Evolutionary conservation across 805 yeast species (phyloP).

Genomic region (Metschnikowia gelsemii): DNA sequence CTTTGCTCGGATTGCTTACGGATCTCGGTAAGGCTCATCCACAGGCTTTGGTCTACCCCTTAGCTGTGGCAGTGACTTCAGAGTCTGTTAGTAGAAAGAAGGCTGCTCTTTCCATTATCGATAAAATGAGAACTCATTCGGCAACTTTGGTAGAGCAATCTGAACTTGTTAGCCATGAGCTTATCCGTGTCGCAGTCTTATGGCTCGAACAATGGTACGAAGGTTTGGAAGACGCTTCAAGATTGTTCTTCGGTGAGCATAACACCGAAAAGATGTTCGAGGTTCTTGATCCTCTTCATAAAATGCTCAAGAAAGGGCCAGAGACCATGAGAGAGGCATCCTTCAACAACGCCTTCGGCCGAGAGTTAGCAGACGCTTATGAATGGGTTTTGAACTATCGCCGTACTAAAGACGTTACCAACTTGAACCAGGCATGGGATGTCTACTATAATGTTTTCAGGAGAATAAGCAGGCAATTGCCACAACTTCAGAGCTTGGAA

Average conservation of each 20-base stretch:
- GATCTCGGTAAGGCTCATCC: slow-evolving; percentile 95
- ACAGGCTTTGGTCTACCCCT: slow-evolving; percentile 91
- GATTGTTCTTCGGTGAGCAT: slow-evolving; percentile 90
- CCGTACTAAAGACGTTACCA: slow-evolving; percentile 80
- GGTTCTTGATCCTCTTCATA: slow-evolving; percentile 85
- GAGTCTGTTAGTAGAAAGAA: slow-evolving; percentile 85
- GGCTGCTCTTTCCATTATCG: slow-evolving; percentile 89
- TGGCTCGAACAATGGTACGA: slow-evolving; percentile 99
- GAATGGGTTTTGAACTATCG: slow-evolving; percentile 90
- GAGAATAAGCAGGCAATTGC: slow-evolving; percentile 83
- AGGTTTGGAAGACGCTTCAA: slow-evolving; percentile 94
- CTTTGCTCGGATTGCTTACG: slow-evolving; percentile 75
- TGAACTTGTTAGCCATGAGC: slow-evolving; percentile 88
- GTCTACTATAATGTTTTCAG: slow-evolving; percentile 91
- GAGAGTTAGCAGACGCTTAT: slow-evolving; percentile 87
- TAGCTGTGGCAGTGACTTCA: slow-evolving; percentile 93
- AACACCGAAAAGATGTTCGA: slow-evolving; percentile 93
- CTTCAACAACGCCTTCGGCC: slow-evolving; percentile 88
- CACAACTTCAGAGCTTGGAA: slow-evolving; percentile 82
- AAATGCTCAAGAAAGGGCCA: slow-evolving; percentile 80
- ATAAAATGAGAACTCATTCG: slow-evolving; percentile 87
- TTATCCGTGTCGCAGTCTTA: slow-evolving; percentile 89
- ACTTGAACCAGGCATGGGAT: slow-evolving; percentile 97
- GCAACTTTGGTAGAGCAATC: slow-evolving; percentile 86
- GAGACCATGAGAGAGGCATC: slow-evolving; percentile 91